Percentiles rank a stretch among this genome's conserved stretches.
These are phyloP conservation scores for Boletus sp. DNA, from an alignment of 768 basidiomycete species.

Conservation along the genomic window DNA sequence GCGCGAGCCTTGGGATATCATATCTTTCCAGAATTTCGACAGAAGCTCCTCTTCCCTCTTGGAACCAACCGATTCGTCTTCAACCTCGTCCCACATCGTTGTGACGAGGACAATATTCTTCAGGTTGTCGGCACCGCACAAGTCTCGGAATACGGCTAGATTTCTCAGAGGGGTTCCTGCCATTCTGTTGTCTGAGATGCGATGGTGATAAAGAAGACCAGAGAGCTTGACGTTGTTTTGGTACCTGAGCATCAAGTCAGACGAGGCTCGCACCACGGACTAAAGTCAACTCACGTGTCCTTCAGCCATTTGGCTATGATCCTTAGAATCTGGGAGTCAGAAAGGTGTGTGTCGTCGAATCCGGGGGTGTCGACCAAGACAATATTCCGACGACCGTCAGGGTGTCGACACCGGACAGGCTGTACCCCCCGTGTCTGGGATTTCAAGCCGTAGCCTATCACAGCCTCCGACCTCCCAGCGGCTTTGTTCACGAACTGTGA, in stretches of 20 bases:
- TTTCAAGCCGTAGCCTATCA: neutral
- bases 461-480: neutral
- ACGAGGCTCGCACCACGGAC: neutral
- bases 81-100: constrained; percentile 16
- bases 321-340: constrained; percentile 8
- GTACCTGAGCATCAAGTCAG: constrained; percentile 4
- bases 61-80: neutral
- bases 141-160: constrained; percentile 1
- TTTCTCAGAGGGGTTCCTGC: constrained; percentile 10
- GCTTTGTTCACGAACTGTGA: constrained; percentile 11
- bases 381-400: constrained; percentile 11
- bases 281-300: constrained; percentile 6
- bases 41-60: constrained; percentile 14
- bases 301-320: constrained; percentile 15
- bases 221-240: constrained; percentile 7
- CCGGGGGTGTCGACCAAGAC: constrained; percentile 18
- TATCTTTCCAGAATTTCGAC: constrained; percentile 11
- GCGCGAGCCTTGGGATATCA: constrained; percentile 10
- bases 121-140: constrained; percentile 9
- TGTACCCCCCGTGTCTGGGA: constrained; percentile 7
- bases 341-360: constrained; percentile 13
- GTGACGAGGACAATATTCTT: constrained; percentile 19
- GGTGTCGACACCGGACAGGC: constrained; percentile 10
- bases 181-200: constrained; percentile 10
- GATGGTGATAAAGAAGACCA: constrained; percentile 12